Base-by-base conservation (phyloP, 768 basidiomycete genomes). In the Neoboletus magnificus region DNA sequence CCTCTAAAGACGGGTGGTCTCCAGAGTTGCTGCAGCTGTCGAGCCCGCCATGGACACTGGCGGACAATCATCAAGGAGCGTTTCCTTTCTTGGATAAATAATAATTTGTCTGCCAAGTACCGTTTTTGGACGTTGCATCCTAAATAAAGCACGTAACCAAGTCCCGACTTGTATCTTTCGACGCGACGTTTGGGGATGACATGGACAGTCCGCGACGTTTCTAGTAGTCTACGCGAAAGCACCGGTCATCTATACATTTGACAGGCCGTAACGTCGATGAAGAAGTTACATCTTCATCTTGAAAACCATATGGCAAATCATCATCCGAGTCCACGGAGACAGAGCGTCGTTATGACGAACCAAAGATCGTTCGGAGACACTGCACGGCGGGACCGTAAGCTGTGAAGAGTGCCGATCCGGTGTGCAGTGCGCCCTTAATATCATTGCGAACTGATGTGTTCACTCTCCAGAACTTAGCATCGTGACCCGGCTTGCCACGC, bases 51-150 rank as follows among this genome's bases (percentile, higher is more conserved):
- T 42, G 61, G 48, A 63, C 54, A 54, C 16, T 30, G 56, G 55
- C 56, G 64, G 48, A 40, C 36, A 37, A 68, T 41, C 68, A 69
- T 71, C 50, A 52, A 54, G 45, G 37, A n/a, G 42, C 35, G 22
- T 55, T 65, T 55, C 64, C 59, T 50, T 68, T 56, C 40, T 22
- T 10, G 52, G 55, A 32, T 36, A 16, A 11, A 25, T 20, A 25
- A 12, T 56, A 25, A 46, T 35, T 41, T 40, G 13, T 13, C 20
- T 46, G 35, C 13, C 36, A 56, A 45, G 51, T 45, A 2, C 27
- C 27, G n/a, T 37, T 44, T n/a, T 44, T 37, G 32, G 41, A 47
- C 45, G 33, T 47, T 18, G 25, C 43, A 44, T 43, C 4, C 23
- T 10, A 44, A 27, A 41, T 11, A n/a, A n/a, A n/a, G n/a, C n/a